Evolutionary conservation across 495 filamentous ascomycete genomes (phyloP), one percentile per base, ranked within the genome.

Genomic region (Talaromyces ruber): DNA sequence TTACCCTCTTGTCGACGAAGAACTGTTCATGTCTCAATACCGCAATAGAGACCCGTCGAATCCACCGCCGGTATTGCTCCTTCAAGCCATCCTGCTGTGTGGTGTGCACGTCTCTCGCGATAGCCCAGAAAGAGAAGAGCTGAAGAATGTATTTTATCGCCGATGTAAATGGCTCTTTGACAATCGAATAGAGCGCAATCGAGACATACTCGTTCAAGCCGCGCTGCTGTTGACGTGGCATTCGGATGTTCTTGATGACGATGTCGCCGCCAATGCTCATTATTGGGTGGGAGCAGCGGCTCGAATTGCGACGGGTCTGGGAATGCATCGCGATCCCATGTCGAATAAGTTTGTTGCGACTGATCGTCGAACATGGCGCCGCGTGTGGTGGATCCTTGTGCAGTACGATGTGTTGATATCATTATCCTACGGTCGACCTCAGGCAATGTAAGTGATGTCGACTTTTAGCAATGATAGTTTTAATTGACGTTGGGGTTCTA

Each of bases 261-360:
- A 80, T 69, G 77, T 81, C 14, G 66, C 76, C 16, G 77, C 76
- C 29, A 79, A 81, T 59, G 77, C 76, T 58, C 77, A 79, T 58
- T 80, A 77, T 62, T 81, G 78, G 79, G 73, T 80, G 12, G 79
- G 79, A 16, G 71, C 79, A 9, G 79, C 79, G 57, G 72, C 74
- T 30, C 70, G 79, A 24, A 80, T 80, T 56, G 78, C 79, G 45
- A 79, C 75, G 3, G 79, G 79, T 6, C 66, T 80, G 39, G 79
- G 79, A 24, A 79, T 80, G 76, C 79, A 81, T 65, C 76, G 79
- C 21, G 76, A 80, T 62, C 73, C 75, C 8, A 74, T 78, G 9
- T 74, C 72, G 1, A 77, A 74, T 58, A 70, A 71, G 6, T 79
- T 81, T 56, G 72, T 73, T 12, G 69, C 76, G 22, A 69, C 69